Conservation (phyloP, 1,284 basidiomycete genomes). For the Pisolithus thermaeus region DNA sequence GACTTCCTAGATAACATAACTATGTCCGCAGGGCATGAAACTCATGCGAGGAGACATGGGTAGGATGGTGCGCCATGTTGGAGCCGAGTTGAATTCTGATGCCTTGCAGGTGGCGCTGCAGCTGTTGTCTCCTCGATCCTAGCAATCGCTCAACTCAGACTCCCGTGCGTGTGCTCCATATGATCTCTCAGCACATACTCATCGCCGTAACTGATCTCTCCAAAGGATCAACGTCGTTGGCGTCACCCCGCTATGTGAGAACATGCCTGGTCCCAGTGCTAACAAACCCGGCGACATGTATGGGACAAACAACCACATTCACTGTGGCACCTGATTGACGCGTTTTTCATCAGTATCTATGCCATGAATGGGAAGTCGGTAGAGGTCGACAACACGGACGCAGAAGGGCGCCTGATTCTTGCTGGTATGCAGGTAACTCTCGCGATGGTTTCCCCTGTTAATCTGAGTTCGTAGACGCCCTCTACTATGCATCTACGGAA, state of each 20-base stretch:
- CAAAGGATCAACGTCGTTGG: constrained; percentile 70
- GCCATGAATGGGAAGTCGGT: constrained; percentile 88
- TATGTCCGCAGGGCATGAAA: constrained; percentile 56
- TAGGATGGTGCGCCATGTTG: constrained; percentile 15
- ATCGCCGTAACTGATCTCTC: not conserved
- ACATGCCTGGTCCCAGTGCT: constrained; percentile 80
- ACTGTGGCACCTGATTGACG: not conserved
- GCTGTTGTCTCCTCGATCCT: constrained; percentile 67
- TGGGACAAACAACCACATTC: constrained; percentile 15
- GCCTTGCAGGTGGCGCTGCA: constrained; percentile 63
- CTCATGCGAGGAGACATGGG: constrained; percentile 84
- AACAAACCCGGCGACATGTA: constrained; percentile 86
- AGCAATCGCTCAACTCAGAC: constrained; percentile 75
- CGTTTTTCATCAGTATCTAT: constrained; percentile 51
- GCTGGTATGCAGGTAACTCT: constrained; percentile 40
- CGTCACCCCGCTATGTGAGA: constrained; percentile 77
- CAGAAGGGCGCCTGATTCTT: constrained; percentile 78
- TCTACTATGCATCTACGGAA: constrained; percentile 77
- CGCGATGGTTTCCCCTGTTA: not conserved
- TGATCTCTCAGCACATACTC: not conserved
- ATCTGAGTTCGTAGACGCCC: constrained; percentile 50
- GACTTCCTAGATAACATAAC: not conserved
- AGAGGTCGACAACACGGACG: constrained; percentile 88
- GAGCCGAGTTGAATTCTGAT: not conserved
- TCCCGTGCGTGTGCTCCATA: constrained; percentile 52